These are phyloP conservation scores for Colletotrichum sp. DNA, from an alignment of 2,329 filamentous ascomycete genomes.

Conservation along the genomic window DNA sequence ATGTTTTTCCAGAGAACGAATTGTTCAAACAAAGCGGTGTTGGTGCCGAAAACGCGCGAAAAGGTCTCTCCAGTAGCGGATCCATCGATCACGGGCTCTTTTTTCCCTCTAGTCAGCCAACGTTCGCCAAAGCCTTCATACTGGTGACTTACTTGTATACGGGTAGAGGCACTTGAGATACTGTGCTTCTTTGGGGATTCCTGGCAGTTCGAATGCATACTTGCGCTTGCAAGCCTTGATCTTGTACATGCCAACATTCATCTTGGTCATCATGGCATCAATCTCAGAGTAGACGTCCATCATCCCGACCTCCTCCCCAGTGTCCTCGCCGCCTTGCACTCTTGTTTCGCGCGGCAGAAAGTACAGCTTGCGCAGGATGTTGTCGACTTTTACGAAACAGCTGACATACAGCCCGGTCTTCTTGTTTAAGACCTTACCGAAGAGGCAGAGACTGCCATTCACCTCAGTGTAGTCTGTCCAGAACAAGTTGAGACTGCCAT, in stretches of 20 bases:
- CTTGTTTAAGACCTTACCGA: conserved; percentile 95
- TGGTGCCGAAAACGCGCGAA: conserved; percentile 91
- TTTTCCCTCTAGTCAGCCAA: conserved; percentile 18
- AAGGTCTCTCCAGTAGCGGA: conserved; percentile 84
- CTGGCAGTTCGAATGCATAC: conserved; percentile 92
- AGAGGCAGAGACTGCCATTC: conserved; percentile 89
- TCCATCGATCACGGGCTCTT: conserved; percentile 72
- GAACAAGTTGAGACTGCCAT: conserved; percentile 92
- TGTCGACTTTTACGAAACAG: conserved; percentile 95
- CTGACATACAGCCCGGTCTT: conserved; percentile 80
- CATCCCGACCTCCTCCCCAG: conserved; percentile 82
- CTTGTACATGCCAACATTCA: conserved; percentile 89
- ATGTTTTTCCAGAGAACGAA: conserved; percentile 99
- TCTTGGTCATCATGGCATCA: conserved; percentile 83
- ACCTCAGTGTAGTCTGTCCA: conserved; percentile 97
- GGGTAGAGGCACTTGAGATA: conserved; percentile 97
- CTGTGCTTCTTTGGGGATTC: conserved; percentile 85
- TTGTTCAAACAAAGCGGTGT: conserved; percentile 94
- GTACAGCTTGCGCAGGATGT: conserved; percentile 89
- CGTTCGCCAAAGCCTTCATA: background rate
- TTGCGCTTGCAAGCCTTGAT: conserved; percentile 90
- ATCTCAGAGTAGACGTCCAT: conserved; percentile 90
- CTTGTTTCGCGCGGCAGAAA: conserved; percentile 81
- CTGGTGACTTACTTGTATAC: conserved; percentile 71
- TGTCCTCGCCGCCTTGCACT: conserved; percentile 65